Conservation (phyloP, 306 rosid genomes). For the Trifolium repens region DNA sequence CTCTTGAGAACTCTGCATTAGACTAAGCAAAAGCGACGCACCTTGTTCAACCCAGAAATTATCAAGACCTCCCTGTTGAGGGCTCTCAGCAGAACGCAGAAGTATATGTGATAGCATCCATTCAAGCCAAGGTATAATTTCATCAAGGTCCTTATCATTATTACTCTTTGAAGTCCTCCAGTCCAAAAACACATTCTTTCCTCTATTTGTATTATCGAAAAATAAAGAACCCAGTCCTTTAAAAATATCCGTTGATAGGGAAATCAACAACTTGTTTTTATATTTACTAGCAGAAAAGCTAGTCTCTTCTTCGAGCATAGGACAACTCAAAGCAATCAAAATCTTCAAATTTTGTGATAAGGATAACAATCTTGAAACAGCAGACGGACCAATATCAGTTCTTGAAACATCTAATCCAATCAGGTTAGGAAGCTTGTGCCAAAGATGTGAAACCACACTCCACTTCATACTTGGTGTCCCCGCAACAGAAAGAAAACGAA, state of each 20-base stretch:
- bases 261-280: slow-evolving; percentile 77
- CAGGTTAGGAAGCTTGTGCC: slow-evolving; percentile 90
- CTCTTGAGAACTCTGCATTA: slow-evolving; percentile 96
- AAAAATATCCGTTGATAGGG: slow-evolving; percentile 79
- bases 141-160: slow-evolving; percentile 70
- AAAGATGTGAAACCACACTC: slow-evolving; percentile 83
- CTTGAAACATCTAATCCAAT: slow-evolving; percentile 91
- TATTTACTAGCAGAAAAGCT: slow-evolving; percentile 67
- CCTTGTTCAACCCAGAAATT: slow-evolving; percentile 96
- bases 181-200: slow-evolving; percentile 80
- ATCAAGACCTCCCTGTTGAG: slow-evolving; percentile 91
- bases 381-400: slow-evolving; percentile 83
- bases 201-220: slow-evolving; percentile 66
- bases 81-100: slow-evolving; percentile 94
- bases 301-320: slow-evolving; percentile 77
- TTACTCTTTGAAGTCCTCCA: slow-evolving; percentile 74
- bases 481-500: slow-evolving; percentile 84
- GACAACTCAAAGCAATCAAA: slow-evolving; percentile 91
- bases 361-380: slow-evolving; percentile 76
- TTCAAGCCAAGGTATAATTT: slow-evolving; percentile 94
- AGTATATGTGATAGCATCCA: slow-evolving; percentile 98
- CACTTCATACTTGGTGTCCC: slow-evolving; percentile 93
- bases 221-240: slow-evolving; percentile 80
- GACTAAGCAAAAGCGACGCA: slow-evolving; percentile 86
- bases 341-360: slow-evolving; percentile 76